A percentile compares a stretch with the other conserved stretches of the same genome.
phyloP scores from a whole-genome alignment of 73 alveolate species.

The Loxodes magnus region DNA sequence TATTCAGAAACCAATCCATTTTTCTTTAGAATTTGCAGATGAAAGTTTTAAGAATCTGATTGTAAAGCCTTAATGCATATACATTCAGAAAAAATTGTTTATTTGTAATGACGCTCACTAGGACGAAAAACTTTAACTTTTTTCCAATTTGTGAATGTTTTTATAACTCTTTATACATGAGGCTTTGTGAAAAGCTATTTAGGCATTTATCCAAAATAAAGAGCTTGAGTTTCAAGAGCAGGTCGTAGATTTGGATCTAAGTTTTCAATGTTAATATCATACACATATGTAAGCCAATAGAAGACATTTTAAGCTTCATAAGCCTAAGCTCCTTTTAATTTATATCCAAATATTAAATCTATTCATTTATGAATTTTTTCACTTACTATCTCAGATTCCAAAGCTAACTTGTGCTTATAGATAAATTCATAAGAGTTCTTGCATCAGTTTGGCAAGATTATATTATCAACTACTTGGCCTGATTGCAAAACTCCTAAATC shows the following conservation, averaged over 20 bases:
- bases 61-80: background rate
- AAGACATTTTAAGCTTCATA: conserved; percentile 49
- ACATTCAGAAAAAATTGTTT: conserved; percentile 2
- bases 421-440: conserved; percentile 63
- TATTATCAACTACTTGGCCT: conserved; percentile 56
- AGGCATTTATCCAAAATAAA: conserved; percentile 83
- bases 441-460: conserved; percentile 72
- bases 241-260: conserved; percentile 27
- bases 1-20: conserved; percentile 3
- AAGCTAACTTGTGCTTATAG: conserved; percentile 71
- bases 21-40: conserved; percentile 4
- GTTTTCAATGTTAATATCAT: conserved; percentile 45
- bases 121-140: no score
- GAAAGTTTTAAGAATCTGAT: background rate
- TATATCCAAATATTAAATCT: conserved; percentile 76
- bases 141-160: conserved; percentile 17
- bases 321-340: conserved; percentile 79
- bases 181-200: conserved; percentile 60
- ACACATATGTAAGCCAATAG: conserved; percentile 61
- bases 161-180: conserved; percentile 64
- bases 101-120: background rate
- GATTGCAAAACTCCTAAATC: conserved; percentile 50
- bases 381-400: conserved; percentile 67
- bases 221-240: conserved; percentile 58
- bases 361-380: conserved; percentile 67